phyloP scores from a whole-genome alignment of 495 filamentous ascomycete genomes.

The Trichoderma reesei region DNA sequence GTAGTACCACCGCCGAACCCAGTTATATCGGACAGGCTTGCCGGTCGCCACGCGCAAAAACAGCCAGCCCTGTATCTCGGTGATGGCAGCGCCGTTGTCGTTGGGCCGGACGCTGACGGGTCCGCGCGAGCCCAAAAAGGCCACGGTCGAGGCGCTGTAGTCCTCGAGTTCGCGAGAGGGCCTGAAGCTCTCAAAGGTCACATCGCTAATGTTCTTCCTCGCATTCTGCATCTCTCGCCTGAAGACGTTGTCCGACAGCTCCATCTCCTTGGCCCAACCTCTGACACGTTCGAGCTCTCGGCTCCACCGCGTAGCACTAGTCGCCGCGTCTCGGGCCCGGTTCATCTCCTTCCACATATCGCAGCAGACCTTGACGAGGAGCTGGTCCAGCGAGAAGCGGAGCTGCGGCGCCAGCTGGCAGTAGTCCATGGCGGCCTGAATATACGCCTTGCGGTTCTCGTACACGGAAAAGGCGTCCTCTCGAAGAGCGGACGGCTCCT shows the following conservation, averaged over 20 bases:
- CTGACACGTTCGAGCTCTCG: slow-evolving; percentile 81
- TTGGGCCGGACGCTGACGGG: slow-evolving; percentile 45
- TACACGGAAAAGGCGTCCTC: slow-evolving; percentile 96
- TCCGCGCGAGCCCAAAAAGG: slow-evolving; percentile 66
- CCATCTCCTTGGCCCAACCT: slow-evolving; percentile 91
- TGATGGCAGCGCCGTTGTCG: slow-evolving; percentile 32
- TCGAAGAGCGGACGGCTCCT: slow-evolving; percentile 79
- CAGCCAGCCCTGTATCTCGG: slow-evolving; percentile 92
- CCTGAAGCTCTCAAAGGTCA: slow-evolving; percentile 53
- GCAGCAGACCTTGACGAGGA: slow-evolving; percentile 73
- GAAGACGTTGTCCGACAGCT: slow-evolving; percentile 67
- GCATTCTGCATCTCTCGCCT: slow-evolving; percentile 68
- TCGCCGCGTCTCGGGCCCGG: slow-evolving; percentile 48
- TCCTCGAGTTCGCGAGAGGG: slow-evolving; percentile 90
- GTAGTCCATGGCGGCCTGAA: slow-evolving; percentile 89
- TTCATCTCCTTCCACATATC: slow-evolving; percentile 84
- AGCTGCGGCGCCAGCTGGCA: slow-evolving; percentile 78
- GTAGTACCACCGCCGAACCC: slow-evolving; percentile 91
- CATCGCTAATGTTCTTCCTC: slow-evolving; percentile 74
- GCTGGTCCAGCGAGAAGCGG: slow-evolving; percentile 66
- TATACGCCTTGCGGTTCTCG: slow-evolving; percentile 82
- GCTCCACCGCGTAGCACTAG: slow-evolving; percentile 50
- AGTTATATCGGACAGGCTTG: slow-evolving; percentile 77
- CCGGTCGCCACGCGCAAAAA: slow-evolving; percentile 73
- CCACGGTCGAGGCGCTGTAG: slow-evolving; percentile 78